Evolutionary conservation across 345 rosid genomes (phyloP).

Genomic region (Eucalyptus marginata): DNA sequence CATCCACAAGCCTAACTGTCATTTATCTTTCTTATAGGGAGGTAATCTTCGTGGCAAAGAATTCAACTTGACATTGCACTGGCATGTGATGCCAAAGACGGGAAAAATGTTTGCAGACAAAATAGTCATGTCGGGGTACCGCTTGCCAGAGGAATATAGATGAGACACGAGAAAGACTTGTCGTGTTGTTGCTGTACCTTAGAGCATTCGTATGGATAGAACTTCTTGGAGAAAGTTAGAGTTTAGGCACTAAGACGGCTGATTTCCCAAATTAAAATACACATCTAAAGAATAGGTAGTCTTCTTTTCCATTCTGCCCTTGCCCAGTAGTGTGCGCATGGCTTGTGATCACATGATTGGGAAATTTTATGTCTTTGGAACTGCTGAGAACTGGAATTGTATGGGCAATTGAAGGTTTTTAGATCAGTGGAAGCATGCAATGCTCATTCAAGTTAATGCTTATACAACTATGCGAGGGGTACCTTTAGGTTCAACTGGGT

Average conservation of each 20-base stretch:
- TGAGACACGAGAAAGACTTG: slow-evolving; percentile 3
- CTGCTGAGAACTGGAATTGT: not conserved
- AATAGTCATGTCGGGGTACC: slow-evolving; percentile 64
- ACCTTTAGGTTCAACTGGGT: not conserved
- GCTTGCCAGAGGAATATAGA: slow-evolving; percentile 65
- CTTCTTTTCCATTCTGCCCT: not conserved
- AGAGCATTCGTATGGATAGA: not conserved
- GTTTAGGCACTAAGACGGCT: not conserved
- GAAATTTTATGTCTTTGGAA: not conserved
- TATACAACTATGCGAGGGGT: not conserved
- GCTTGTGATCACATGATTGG: not conserved
- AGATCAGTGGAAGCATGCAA: not conserved
- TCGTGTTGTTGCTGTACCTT: not conserved
- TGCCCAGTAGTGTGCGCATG: not conserved
- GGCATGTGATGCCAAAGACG: slow-evolving; percentile 97
- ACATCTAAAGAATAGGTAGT: not conserved
- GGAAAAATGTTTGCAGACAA: slow-evolving; percentile 87
- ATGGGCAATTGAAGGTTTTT: not conserved
- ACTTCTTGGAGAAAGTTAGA: not conserved
- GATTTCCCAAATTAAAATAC: not conserved
- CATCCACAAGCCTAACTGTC: not conserved
- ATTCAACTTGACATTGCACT: slow-evolving; percentile 83
- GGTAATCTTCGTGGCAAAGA: slow-evolving; percentile 70
- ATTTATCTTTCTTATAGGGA: slow-evolving; percentile 32
- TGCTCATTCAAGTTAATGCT: not conserved